Percentiles rank a stretch among this genome's conserved stretches.
These are phyloP conservation scores for Lactarius quietus DNA, from an alignment of 768 basidiomycete species.

Conservation along the genomic window DNA sequence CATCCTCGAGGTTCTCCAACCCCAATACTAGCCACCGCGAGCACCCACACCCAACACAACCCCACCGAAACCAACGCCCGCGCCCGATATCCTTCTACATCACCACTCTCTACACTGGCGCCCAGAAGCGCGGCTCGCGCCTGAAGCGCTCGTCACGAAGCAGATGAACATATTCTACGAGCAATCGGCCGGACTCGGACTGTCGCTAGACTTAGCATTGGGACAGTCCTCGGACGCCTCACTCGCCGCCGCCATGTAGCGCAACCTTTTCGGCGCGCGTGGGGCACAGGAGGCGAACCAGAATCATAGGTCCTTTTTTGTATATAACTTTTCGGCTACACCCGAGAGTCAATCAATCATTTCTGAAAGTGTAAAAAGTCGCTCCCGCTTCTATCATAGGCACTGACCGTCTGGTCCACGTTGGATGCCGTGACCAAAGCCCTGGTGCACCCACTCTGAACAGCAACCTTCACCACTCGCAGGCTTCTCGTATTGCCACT, in stretches of 20 bases:
- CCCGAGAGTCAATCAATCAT: too few species aligned
- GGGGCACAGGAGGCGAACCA: slow-evolving; percentile 79
- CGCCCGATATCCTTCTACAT: slow-evolving; percentile 3
- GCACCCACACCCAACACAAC: slow-evolving; percentile 31
- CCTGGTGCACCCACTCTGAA: too few species aligned
- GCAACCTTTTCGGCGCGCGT: slow-evolving; percentile 83
- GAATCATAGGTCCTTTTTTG: too few species aligned
- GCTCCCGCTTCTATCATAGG: too few species aligned
- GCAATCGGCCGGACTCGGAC: slow-evolving; percentile 81
- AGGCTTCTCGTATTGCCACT: too few species aligned
- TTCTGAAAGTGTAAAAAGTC: too few species aligned
- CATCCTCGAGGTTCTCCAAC: slow-evolving; percentile 61
- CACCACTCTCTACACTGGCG: background rate
- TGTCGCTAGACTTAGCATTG: slow-evolving; percentile 77
- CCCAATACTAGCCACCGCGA: slow-evolving; percentile 25
- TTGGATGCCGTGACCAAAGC: too few species aligned
- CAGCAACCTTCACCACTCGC: too few species aligned
- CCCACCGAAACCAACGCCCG: slow-evolving; percentile 31
- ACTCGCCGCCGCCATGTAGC: slow-evolving; percentile 85
- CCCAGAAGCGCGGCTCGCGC: slow-evolving; percentile 43
- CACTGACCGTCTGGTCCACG: too few species aligned
- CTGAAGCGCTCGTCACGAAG: slow-evolving; percentile 73
- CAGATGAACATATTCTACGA: slow-evolving; percentile 93
- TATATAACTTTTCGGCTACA: too few species aligned
- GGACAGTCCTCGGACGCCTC: slow-evolving; percentile 67